These are phyloP conservation scores for Suillus tomentosus DNA, from an alignment of 768 basidiomycete species.

Conservation along the genomic window DNA sequence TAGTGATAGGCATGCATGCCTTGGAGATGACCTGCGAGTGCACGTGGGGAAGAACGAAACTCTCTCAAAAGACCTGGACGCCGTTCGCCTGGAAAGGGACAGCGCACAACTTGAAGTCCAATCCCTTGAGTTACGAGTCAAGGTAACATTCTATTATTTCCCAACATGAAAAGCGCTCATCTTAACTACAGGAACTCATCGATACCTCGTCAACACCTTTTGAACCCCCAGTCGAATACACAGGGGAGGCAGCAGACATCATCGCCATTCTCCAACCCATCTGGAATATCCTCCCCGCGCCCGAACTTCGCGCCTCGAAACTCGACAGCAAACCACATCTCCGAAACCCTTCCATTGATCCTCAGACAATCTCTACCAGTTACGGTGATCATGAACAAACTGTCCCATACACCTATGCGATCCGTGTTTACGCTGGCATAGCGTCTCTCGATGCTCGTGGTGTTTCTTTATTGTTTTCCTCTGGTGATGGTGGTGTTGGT, in stretches of 20 bases:
- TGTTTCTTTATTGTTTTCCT: no score
- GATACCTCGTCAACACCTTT: conserved; percentile 21
- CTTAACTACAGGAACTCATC: conserved; percentile 25
- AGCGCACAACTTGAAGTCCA: conserved; percentile 44
- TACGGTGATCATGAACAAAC: no score
- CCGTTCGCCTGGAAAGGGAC: conserved; percentile 53
- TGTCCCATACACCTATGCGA: no score
- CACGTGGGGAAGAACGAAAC: conserved; percentile 50
- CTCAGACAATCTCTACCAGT: no score
- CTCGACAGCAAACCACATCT: conserved; percentile 50
- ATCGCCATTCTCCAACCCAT: conserved; percentile 66
- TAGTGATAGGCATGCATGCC: conserved; percentile 40
- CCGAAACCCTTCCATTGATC: conserved; percentile 51
- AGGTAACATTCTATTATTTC: conserved; percentile 28
- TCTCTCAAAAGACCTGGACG: conserved; percentile 55
- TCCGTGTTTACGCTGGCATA: no score
- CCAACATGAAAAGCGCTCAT: conserved; percentile 7
- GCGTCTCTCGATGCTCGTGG: no score
- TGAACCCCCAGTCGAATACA: conserved; percentile 32
- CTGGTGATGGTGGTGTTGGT: no score
- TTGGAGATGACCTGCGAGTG: conserved; percentile 52
- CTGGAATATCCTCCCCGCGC: conserved; percentile 83
- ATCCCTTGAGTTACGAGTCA: conserved; percentile 40
- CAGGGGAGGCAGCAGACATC: conserved; percentile 54
- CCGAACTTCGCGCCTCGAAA: conserved; percentile 75